phyloP scores from a whole-genome alignment of 2,329 filamentous ascomycete species.

The Pseudocercospora vitis region DNA sequence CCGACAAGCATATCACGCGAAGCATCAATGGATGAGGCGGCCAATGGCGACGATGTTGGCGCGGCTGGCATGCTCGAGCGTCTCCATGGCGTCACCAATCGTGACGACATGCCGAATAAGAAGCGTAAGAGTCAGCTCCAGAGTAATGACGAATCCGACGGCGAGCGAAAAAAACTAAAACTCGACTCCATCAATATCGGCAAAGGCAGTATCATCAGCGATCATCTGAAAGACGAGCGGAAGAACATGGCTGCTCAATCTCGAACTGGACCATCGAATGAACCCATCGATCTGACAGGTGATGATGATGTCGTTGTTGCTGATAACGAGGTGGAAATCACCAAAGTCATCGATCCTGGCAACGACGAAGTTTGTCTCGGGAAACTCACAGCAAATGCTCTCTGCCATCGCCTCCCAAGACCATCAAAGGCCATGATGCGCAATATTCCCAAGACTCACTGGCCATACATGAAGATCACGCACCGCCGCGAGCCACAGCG shows the following conservation, averaged over 20 bases:
- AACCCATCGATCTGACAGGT: constrained; percentile 53
- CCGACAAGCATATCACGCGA: constrained; percentile 7
- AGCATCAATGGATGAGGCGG: not conserved
- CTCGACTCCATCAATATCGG: constrained; percentile 49
- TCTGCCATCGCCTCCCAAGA: constrained; percentile 28
- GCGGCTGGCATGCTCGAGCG: constrained; percentile 69
- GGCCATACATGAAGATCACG: constrained; percentile 73
- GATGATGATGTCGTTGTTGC: constrained; percentile 41
- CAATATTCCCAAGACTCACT: constrained; percentile 40
- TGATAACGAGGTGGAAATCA: constrained; percentile 13
- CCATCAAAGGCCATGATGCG: constrained; percentile 13
- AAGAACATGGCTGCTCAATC: constrained; percentile 44
- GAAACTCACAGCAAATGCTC: constrained; percentile 25
- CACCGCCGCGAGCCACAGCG: constrained; percentile 55
- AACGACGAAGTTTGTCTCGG: constrained; percentile 35
- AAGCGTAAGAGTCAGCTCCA: constrained; percentile 59
- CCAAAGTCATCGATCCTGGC: constrained; percentile 6
- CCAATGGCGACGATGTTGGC: constrained; percentile 35
- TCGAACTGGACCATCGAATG: constrained; percentile 25
- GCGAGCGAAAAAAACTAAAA: constrained; percentile 45
- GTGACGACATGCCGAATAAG: constrained; percentile 54
- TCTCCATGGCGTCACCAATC: constrained; percentile 71
- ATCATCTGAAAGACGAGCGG: constrained; percentile 64
- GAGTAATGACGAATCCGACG: constrained; percentile 40
- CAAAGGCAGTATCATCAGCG: constrained; percentile 59